phyloP scores from a whole-genome alignment of 495 filamentous ascomycete species.

The Penicillium bovifimosum region DNA sequence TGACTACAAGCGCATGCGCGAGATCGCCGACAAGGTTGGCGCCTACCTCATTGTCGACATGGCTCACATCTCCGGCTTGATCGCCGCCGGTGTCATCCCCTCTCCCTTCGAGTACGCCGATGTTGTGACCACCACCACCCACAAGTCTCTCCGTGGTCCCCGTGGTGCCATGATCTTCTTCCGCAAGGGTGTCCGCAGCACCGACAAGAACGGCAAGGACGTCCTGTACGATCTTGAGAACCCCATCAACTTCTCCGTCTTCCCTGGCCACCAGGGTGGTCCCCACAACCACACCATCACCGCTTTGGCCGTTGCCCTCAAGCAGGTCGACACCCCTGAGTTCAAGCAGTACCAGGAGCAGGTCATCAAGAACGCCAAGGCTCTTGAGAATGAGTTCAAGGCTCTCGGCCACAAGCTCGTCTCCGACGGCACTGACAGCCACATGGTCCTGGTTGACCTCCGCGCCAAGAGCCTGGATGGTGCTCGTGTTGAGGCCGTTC shows the following conservation, averaged over 20 bases:
- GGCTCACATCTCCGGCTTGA: constrained; percentile 96
- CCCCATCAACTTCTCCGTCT: constrained; percentile 98
- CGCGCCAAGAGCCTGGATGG: constrained; percentile 77
- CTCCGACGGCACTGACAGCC: constrained; percentile 92
- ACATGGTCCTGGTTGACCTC: constrained; percentile 95
- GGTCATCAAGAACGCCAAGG: constrained; percentile 89
- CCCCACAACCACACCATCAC: constrained; percentile 99
- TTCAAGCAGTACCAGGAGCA: constrained; percentile 96
- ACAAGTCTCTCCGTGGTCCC: constrained; percentile 98
- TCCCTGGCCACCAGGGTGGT: constrained; percentile 98
- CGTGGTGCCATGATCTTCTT: constrained; percentile 99
- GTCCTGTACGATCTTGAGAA: constrained; percentile 87
- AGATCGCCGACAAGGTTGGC: constrained; percentile 91
- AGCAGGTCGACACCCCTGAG: constrained; percentile 87
- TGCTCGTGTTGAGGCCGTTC: constrained; percentile 91
- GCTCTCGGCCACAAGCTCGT: constrained; percentile 84
- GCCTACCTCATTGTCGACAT: constrained; percentile 96
- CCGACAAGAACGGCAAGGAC: constrained; percentile 89
- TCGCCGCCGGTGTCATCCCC: constrained; percentile 89
- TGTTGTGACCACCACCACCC: constrained; percentile 97
- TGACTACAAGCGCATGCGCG: constrained; percentile 93
- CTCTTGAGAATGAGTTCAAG: constrained; percentile 66
- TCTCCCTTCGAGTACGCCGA: constrained; percentile 92
- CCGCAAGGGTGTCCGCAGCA: constrained; percentile 87
- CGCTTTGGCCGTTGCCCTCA: constrained; percentile 90